Percentiles rank a stretch among this genome's conserved stretches.
Conservation (phyloP, 805 yeast species). For the Brettanomyces sp. region DNA sequence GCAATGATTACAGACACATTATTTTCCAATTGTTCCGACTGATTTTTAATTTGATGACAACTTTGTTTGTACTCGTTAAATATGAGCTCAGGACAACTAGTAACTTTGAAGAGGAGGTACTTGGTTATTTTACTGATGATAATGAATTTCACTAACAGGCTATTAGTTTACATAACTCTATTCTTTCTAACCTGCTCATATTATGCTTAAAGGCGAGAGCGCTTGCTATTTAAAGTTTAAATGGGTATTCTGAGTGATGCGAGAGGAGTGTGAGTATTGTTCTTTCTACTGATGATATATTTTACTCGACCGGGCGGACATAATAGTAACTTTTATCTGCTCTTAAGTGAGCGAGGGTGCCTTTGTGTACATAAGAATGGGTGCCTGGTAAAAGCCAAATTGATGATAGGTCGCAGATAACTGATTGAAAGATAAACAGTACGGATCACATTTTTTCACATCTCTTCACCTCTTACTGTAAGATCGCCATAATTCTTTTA, state of each 20-base stretch:
- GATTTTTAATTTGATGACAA: conserved; percentile 20
- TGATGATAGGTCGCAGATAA: conserved; percentile 43
- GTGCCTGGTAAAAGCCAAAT: conserved; percentile 32
- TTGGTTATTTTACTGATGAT: no score
- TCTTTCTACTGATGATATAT: conserved; percentile 21
- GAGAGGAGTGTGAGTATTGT: not conserved
- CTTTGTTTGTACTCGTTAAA: not conserved
- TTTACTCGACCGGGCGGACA: conserved; percentile 44
- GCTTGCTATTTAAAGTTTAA: no score
- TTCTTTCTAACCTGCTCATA: no score
- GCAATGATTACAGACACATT: conserved; percentile 37
- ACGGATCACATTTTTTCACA: not conserved
- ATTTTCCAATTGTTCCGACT: conserved; percentile 49
- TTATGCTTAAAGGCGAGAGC: no score
- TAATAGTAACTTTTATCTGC: conserved; percentile 27
- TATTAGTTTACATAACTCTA: no score
- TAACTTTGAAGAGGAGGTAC: no score
- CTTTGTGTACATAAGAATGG: conserved; percentile 43
- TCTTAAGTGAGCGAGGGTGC: conserved; percentile 34
- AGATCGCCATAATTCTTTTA: no score
- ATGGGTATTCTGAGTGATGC: no score
- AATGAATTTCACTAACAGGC: no score
- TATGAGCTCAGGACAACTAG: not conserved
- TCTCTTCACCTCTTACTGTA: not conserved
- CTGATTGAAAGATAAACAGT: conserved; percentile 15